Conservation (phyloP, 1,284 basidiomycete species). For the Rhizopogon hawkerae region DNA sequence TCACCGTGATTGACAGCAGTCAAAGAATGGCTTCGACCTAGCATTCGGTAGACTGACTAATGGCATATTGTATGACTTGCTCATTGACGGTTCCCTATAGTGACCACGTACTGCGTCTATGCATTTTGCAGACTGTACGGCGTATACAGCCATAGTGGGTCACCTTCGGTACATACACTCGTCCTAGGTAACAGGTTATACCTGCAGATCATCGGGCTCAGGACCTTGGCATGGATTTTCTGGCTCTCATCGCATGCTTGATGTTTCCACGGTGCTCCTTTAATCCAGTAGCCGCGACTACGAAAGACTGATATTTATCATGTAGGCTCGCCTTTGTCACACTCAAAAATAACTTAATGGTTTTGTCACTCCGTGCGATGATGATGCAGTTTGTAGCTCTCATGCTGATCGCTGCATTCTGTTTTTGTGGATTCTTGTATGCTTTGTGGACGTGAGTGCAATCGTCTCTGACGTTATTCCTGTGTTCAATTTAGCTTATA, state of each 20-base stretch:
- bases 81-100: constrained; percentile 31
- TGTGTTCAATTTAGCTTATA: constrained; percentile 6
- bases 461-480: neutral
- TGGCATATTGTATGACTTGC: neutral
- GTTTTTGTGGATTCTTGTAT: constrained; percentile 85
- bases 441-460: constrained; percentile 76
- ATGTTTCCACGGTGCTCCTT: constrained; percentile 71
- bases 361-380: constrained; percentile 73
- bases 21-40: constrained; percentile 82
- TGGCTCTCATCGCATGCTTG: constrained; percentile 74
- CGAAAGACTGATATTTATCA: neutral
- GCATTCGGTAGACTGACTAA: constrained; percentile 55
- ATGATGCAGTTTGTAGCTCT: constrained; percentile 68
- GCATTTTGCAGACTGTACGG: constrained; percentile 67
- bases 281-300: neutral
- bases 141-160: constrained; percentile 50
- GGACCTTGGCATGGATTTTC: constrained; percentile 58
- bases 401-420: constrained; percentile 85
- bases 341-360: constrained; percentile 78
- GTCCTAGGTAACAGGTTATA: constrained; percentile 1
- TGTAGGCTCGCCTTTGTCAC: constrained; percentile 78
- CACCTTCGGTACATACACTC: neutral
- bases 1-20: neutral
- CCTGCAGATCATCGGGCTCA: constrained; percentile 51
- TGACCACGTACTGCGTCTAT: constrained; percentile 73